Conservation (phyloP, 2,329 filamentous ascomycete species). For the Magnaporthiopsis poae region DNA sequence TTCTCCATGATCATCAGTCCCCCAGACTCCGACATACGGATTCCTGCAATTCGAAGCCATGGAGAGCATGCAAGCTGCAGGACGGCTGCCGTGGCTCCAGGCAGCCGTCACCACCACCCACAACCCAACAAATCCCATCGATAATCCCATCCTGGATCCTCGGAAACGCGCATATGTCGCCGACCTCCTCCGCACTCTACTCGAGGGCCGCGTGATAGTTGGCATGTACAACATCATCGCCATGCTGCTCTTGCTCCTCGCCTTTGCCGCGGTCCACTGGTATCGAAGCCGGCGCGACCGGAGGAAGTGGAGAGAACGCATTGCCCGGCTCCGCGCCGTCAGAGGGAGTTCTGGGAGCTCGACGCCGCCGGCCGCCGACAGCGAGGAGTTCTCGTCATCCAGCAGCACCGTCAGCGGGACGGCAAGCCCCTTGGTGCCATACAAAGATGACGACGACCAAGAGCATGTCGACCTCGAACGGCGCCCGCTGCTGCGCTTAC, state of each 20-base stretch:
- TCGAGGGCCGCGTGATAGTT: conserved; percentile 22
- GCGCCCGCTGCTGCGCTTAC: conserved; percentile 21
- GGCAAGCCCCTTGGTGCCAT: conserved; percentile 15
- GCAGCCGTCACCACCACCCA: not conserved
- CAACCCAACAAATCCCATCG: not conserved
- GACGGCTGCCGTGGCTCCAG: not conserved
- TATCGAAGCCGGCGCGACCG: conserved; percentile 15
- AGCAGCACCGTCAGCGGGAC: conserved; percentile 24
- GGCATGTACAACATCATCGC: conserved; percentile 25
- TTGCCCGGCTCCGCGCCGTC: conserved; percentile 6
- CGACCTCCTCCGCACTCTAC: conserved; percentile 5
- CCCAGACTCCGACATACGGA: not conserved
- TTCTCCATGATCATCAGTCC: not conserved
- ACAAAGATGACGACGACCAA: conserved; percentile 13
- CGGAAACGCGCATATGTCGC: conserved; percentile 5
- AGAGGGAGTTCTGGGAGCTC: no score
- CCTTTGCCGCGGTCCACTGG: conserved; percentile 22
- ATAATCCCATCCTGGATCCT: not conserved
- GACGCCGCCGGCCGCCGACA: not conserved
- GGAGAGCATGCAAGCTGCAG: not conserved
- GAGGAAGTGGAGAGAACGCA: conserved; percentile 18
- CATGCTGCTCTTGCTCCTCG: conserved; percentile 20
- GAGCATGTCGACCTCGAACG: conserved; percentile 24
- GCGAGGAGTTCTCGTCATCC: conserved; percentile 22
- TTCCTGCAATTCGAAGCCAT: not conserved